Evolutionary conservation across 148 eudicot genomes (phyloP), one percentile per base, ranked within the genome.

Genomic region (Spergularia bocconei): DNA sequence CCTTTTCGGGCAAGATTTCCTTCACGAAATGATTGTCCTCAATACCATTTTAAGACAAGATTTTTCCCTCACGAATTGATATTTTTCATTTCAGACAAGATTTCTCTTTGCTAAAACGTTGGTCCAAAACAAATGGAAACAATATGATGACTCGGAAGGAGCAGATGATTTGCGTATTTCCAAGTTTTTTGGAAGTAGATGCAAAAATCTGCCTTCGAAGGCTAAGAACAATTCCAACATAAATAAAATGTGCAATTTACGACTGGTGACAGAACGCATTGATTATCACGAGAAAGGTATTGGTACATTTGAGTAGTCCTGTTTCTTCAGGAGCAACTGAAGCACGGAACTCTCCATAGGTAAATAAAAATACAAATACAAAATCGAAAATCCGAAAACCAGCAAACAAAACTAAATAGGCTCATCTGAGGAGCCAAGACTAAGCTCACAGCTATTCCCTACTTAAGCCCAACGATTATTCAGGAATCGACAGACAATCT

Each of bases 381-480:
- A 72, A 72, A 39, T 47, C 58, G 53, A 66, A 44, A 57, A 57
- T 57, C 38, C 75, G 15, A 67, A 25, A 62, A 44, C 41, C 14
- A 29, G 21, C 23, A 19, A 54, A 64, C 67, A 75, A 63, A 52
- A 41, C 61, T 70, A 70, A 56, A 57, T 64, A 56, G 75, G 75
- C 44, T 70, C 71, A 67, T 79, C 72, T 23, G 63, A 77, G 56
- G 69, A 21, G 64, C 68, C 75, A 61, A 20, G 11, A 71, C 55
- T 51, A 56, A 75, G 50, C 72, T 72, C 73, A 59, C 69, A 71
- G 8, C 80, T 81, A 81, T 52, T 36, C 56, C 67, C 83, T 72
- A 76, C 66, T 23, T 39, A 52, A 77, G 19, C 70, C 80, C 52
- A 33, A 63, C 72, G 55, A 76, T 80, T 80, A 81, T 77, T 77